phyloP scores from a whole-genome alignment of 1,284 basidiomycete genomes.

The Clitocybe nebularis region DNA sequence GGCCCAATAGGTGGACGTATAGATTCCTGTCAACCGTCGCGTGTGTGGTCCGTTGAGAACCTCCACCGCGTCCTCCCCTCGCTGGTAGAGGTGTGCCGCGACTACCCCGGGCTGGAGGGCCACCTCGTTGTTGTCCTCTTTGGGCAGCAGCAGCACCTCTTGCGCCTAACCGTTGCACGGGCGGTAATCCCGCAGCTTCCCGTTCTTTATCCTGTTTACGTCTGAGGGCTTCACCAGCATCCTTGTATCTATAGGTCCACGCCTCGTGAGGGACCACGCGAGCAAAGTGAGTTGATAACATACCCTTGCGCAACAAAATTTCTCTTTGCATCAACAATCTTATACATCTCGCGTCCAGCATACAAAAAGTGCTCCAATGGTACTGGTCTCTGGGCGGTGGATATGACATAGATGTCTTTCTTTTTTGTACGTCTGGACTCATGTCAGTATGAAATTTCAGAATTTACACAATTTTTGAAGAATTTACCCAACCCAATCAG shows the following conservation, averaged over 20 bases:
- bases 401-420: slow-evolving; percentile 99
- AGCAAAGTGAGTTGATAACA: slow-evolving; percentile 14
- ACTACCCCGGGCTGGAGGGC: slow-evolving; percentile 38
- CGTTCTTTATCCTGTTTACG: slow-evolving; percentile 98
- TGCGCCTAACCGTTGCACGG: slow-evolving; percentile 76
- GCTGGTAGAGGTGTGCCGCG: slow-evolving; percentile 41
- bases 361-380: slow-evolving; percentile 97
- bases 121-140: slow-evolving; percentile 62
- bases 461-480: too few relatives aligned
- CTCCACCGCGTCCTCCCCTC: slow-evolving; percentile 44
- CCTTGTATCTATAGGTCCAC: slow-evolving; percentile 65
- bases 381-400: slow-evolving; percentile 93
- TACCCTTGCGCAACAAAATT: slow-evolving; percentile 78
- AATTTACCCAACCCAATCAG: slow-evolving; percentile 99
- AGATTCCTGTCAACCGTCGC: slow-evolving; percentile 80
- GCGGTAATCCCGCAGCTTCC: slow-evolving; percentile 87
- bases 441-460: slow-evolving; percentile 11
- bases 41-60: slow-evolving; percentile 60
- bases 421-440: slow-evolving; percentile 87
- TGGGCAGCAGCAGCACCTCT: slow-evolving; percentile 65
- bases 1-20: slow-evolving; percentile 89
- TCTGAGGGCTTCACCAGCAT: slow-evolving; percentile 83
- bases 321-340: slow-evolving; percentile 86
- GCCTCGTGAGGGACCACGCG: slow-evolving; percentile 5
- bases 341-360: slow-evolving; percentile 87